Conservation (phyloP, 371 early-diverging fungal species). For the Batkoa obscura region DNA sequence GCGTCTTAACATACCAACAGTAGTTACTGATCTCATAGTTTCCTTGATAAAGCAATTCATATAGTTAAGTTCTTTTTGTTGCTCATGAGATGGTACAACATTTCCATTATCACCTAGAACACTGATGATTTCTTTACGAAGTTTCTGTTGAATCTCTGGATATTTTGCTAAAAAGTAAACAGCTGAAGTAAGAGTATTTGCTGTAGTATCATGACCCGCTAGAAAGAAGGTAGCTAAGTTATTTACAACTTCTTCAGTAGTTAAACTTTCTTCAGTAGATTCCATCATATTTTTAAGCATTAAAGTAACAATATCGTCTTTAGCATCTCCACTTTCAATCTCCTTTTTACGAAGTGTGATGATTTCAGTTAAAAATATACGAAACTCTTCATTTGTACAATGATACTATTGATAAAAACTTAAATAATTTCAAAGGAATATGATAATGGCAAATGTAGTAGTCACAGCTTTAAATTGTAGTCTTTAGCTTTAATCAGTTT, state of each 20-base stretch:
- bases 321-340: neutral
- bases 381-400: neutral
- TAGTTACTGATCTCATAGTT: neutral
- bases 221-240: neutral
- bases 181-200: neutral
- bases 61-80: too few relatives aligned
- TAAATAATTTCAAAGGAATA: too few relatives aligned
- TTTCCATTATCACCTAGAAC: too few relatives aligned
- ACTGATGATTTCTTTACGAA: too few relatives aligned
- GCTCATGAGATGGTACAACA: too few relatives aligned
- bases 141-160: neutral
- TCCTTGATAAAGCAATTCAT: neutral
- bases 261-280: conserved; percentile 6
- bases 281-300: conserved; percentile 7
- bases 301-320: conserved; percentile 8
- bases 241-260: neutral
- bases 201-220: conserved; percentile 6
- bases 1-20: neutral
- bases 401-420: neutral
- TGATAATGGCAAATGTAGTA: too few relatives aligned
- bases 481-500: too few relatives aligned
- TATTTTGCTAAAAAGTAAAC: conserved; percentile 1
- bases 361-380: neutral
- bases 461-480: too few relatives aligned
- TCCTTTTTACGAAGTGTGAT: neutral